Evolutionary conservation across 1,284 basidiomycete genomes (phyloP), one percentile per base, ranked within the genome.

Genomic region (Heliocybe sulcata): DNA sequence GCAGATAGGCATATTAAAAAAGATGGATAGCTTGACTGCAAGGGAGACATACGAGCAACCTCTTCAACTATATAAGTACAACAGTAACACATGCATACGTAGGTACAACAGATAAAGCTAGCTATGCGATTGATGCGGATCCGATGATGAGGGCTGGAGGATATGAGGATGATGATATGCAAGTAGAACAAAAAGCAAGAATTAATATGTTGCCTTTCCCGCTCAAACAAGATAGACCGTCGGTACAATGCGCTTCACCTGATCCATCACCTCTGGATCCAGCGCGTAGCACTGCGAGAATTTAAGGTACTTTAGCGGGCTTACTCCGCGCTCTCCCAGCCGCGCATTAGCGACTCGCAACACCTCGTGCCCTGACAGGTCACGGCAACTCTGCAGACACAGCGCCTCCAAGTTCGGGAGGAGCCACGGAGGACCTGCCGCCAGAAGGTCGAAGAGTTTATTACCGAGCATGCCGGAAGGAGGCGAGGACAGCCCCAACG

Each of bases 351-450:
- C 67, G 29, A 68, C 63, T 22, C 62, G 61, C 2, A 69, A 56
- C 31, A 71, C 51, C 55, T 70, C 69, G 56, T 70, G 66, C 4
- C 69, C 69, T 2, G 64, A 64, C 14, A 71, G 57, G 56, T 69
- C 69, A 4, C 63, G 56, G 52, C 66, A 70, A 27, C 61, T 63
- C 54, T 64, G 65, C 19, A 71, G 35, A 51, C 63, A 65, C 14
- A 70, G 59, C 2, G 67, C 69, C 48, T 66, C 60, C 20, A 70
- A 57, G 20, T 59, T 57, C 22, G 69, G 69, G 11, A 69, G 60
- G 1, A 71, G 58, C 69, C 69, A 69, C n/a, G 38, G 26, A 25
- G 56, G 56, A 9, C 60, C 58, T 2, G 56, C 50, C 8, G 60
- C 61, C 45, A 71, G 62, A 23, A 68, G 56, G 26, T 70, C 67